These are phyloP conservation scores for Ascochyta pisi DNA, from an alignment of 2,329 filamentous ascomycete genomes.

Conservation along the genomic window DNA sequence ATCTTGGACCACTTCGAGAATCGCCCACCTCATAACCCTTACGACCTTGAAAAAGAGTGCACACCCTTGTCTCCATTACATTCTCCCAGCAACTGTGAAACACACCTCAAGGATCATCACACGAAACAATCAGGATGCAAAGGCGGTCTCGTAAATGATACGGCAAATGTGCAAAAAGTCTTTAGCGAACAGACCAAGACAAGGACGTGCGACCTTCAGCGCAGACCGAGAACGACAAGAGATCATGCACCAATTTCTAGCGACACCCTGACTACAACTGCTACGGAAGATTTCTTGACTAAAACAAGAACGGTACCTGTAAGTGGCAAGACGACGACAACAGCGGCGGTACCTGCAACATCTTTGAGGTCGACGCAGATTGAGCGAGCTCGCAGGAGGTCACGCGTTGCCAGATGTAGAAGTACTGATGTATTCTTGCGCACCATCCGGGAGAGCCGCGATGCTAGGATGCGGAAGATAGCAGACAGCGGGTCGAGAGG, in stretches of 20 bases:
- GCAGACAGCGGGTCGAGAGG: background rate
- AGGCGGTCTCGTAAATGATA: background rate
- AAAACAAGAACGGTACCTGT: background rate
- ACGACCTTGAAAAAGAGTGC: background rate
- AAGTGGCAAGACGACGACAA: background rate
- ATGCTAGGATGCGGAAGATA: background rate
- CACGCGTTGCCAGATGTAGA: background rate
- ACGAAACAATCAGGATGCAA: background rate
- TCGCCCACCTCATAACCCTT: background rate
- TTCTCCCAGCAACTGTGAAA: background rate
- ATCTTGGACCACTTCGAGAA: background rate
- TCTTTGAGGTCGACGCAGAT: background rate
- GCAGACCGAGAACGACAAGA: background rate
- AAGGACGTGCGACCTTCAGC: background rate
- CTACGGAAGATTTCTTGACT: background rate
- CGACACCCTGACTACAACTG: background rate
- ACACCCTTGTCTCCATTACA: background rate
- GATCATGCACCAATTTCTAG: background rate
- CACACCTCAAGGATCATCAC: background rate
- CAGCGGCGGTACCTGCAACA: background rate
- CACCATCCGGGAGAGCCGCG: background rate
- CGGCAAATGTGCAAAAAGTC: background rate
- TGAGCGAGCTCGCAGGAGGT: background rate
- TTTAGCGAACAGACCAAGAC: background rate
- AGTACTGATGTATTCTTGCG: slow-evolving; percentile 2